A percentile compares a stretch with the other conserved stretches of the same genome.
phyloP scores from a whole-genome alignment of 1,284 basidiomycete genomes.

The Apiotrichum sp. region DNA sequence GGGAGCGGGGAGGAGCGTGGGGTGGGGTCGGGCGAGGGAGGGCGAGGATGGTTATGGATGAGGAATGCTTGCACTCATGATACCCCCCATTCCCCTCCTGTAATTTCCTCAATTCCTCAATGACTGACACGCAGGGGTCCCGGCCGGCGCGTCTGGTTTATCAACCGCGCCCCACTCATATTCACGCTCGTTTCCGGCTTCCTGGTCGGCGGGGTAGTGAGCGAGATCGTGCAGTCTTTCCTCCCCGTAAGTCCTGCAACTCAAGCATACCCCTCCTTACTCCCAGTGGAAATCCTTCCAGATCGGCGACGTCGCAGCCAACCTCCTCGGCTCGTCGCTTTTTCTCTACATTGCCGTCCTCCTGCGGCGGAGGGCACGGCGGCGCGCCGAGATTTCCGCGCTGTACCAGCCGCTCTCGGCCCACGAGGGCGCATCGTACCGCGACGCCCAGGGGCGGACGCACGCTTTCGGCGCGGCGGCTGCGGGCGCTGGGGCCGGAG shows the following conservation, averaged over 20 bases:
- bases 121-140: slow-evolving; percentile 24
- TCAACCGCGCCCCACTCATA: slow-evolving; percentile 41
- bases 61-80: neutral
- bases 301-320: slow-evolving; percentile 43
- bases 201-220: slow-evolving; percentile 41
- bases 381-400: slow-evolving; percentile 31
- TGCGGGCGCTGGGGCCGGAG: slow-evolving; percentile 18
- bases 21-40: too few species aligned
- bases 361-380: slow-evolving; percentile 24
- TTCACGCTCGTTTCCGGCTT: slow-evolving; percentile 36
- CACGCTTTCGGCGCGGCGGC: slow-evolving; percentile 27
- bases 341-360: slow-evolving; percentile 43
- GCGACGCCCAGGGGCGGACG: slow-evolving; percentile 39
- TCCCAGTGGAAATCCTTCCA: slow-evolving; percentile 43
- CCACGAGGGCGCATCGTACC: slow-evolving; percentile 24
- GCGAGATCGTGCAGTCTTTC: slow-evolving; percentile 41
- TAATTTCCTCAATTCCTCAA: neutral
- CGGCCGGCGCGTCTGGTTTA: slow-evolving; percentile 43
- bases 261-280: slow-evolving; percentile 26
- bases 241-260: slow-evolving; percentile 44
- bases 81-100: too few species aligned
- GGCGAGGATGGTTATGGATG: too few species aligned
- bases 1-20: neutral
- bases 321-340: slow-evolving; percentile 38
- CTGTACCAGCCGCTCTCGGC: slow-evolving; percentile 42